A percentile compares a stretch with the other conserved stretches of the same genome.
phyloP scores from a whole-genome alignment of 371 early-diverging fungal genomes.

The Catenaria anguillulae region DNA sequence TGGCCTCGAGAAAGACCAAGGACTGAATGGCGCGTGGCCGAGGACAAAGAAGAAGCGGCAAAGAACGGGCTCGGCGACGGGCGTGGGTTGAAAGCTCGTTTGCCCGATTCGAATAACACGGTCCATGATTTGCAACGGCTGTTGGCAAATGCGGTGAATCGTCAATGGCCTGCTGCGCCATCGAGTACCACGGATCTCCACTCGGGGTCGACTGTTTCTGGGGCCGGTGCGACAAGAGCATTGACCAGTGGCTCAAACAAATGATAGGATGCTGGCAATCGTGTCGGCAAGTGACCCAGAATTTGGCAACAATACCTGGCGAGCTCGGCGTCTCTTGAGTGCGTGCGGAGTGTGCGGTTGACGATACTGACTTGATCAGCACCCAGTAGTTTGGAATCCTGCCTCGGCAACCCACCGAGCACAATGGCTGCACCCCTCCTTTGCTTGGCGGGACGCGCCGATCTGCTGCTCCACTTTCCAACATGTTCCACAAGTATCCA shows the following conservation, averaged over 20 bases:
- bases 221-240: no score
- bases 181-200: constrained; percentile 12
- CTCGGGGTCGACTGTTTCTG: no score
- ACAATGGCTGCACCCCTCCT: constrained; percentile 63
- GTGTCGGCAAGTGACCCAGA: not conserved
- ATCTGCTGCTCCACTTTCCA: constrained; percentile 42
- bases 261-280: not conserved
- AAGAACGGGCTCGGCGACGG: not conserved
- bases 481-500: constrained; percentile 78
- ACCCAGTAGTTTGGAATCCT: constrained; percentile 40
- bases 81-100: constrained; percentile 25
- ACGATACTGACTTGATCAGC: not conserved
- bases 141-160: constrained; percentile 68
- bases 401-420: constrained; percentile 82
- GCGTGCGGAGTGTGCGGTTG: not conserved
- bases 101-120: constrained; percentile 53
- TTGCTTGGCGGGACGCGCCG: constrained; percentile 49
- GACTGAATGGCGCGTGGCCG: constrained; percentile 92
- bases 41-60: constrained; percentile 58
- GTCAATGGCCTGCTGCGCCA: constrained; percentile 81
- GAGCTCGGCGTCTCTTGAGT: not conserved
- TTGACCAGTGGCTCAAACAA: not conserved
- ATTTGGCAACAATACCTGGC: not conserved
- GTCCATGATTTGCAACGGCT: constrained; percentile 65
- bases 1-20: constrained; percentile 78